A percentile compares a stretch with the other conserved stretches of the same genome.
Evolutionary conservation across 2,329 filamentous ascomycete genomes (phyloP).

Genomic region (Botrytis pseudocinerea): DNA sequence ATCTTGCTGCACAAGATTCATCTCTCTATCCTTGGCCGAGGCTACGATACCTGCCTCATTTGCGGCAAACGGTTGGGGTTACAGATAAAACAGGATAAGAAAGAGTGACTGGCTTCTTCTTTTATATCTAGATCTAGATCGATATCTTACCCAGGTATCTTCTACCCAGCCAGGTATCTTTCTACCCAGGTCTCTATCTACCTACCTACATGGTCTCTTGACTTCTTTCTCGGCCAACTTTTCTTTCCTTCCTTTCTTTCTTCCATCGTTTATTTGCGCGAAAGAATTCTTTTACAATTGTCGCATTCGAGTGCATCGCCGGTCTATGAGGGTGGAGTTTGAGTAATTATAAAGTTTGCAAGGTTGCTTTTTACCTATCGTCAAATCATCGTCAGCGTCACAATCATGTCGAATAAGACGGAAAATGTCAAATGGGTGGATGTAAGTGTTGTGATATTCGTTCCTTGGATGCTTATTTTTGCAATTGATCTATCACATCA

Average conservation of each 20-base stretch:
- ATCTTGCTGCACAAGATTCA: not conserved
- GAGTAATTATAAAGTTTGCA: not conserved
- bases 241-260: not conserved
- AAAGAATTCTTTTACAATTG: not conserved
- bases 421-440: slow-evolving; percentile 61
- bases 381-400: slow-evolving; percentile 3
- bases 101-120: not conserved
- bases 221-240: not conserved
- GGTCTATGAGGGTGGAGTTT: not conserved
- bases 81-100: not conserved
- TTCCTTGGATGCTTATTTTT: not conserved
- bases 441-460: slow-evolving; percentile 45
- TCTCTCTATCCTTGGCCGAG: not conserved
- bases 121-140: not conserved
- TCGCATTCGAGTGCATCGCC: not conserved
- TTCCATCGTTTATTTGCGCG: not conserved
- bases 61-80: not conserved
- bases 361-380: not conserved
- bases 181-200: not conserved
- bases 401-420: slow-evolving; percentile 39
- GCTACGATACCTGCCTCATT: not conserved
- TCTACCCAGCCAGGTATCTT: no score
- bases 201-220: not conserved
- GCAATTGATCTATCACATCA: not conserved
- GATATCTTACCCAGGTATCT: not conserved